Evolutionary conservation across 2,329 filamentous ascomycete genomes (phyloP).

Genomic region (Aspergillus tamarii): DNA sequence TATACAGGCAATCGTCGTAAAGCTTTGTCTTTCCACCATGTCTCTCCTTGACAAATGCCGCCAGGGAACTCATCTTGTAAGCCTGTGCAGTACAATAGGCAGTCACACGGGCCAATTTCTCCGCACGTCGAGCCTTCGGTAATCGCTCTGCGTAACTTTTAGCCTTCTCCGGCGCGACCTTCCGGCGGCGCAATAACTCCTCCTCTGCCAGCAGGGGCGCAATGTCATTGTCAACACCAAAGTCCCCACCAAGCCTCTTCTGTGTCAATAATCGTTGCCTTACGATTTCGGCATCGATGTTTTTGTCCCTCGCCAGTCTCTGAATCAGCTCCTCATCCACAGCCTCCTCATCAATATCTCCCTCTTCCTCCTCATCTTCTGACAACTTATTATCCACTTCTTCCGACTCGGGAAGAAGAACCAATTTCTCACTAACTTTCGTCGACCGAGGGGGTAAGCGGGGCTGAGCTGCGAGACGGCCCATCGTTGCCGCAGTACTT

Average conservation of each 20-base stretch:
- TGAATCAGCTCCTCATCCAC: slow-evolving; percentile 43
- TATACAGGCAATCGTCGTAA: slow-evolving; percentile 97
- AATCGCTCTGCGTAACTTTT: slow-evolving; percentile 95
- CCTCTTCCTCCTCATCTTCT: slow-evolving; percentile 27
- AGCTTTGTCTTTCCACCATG: slow-evolving; percentile 93
- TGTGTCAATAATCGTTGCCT: slow-evolving; percentile 37
- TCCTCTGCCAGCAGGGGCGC: slow-evolving; percentile 60
- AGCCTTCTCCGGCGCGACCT: slow-evolving; percentile 55
- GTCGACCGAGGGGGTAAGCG: slow-evolving; percentile 82
- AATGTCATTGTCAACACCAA: slow-evolving; percentile 58
- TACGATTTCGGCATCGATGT: slow-evolving; percentile 38
- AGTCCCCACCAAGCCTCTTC: slow-evolving; percentile 52
- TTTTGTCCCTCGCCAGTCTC: slow-evolving; percentile 35
- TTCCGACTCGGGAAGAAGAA: slow-evolving; percentile 80
- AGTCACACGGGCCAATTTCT: slow-evolving; percentile 86
- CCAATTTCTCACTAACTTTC: slow-evolving; percentile 96
- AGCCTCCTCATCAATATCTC: slow-evolving; percentile 26
- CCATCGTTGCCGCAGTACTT: slow-evolving; percentile 58
- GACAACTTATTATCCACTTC: slow-evolving; percentile 28
- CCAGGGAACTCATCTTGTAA: slow-evolving; percentile 86
- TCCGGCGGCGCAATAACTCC: slow-evolving; percentile 61
- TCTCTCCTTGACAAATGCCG: slow-evolving; percentile 81
- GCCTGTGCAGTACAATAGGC: slow-evolving; percentile 96
- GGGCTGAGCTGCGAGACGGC: slow-evolving; percentile 57
- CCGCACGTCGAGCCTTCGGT: slow-evolving; percentile 82